Percentiles rank a stretch among this genome's conserved stretches.
Evolutionary conservation across 305 asterid species (phyloP).

Genomic region (Fraxinus angustifolia): DNA sequence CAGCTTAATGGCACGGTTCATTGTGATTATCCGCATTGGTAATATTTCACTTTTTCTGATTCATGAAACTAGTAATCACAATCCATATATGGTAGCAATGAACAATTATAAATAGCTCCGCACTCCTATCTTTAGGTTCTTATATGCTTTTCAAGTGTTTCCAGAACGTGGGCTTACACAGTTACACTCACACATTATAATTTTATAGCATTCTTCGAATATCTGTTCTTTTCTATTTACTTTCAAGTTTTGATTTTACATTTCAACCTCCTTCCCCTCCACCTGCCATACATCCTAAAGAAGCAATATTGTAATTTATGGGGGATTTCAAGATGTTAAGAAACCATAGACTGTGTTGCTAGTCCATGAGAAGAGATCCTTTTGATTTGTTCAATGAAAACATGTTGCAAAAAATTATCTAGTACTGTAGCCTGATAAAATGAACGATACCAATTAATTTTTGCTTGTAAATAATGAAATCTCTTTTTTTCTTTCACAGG

Average conservation of each 20-base stretch:
- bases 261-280: background rate
- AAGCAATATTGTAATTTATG: background rate
- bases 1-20: conserved; percentile 95
- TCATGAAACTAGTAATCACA: background rate
- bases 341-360: background rate
- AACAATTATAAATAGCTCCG: background rate
- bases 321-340: background rate
- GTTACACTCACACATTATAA: background rate
- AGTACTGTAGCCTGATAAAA: background rate
- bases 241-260: background rate
- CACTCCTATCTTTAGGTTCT: background rate
- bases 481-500: conserved; percentile 49
- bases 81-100: background rate
- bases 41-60: conserved; percentile 22
- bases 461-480: conserved; percentile 3
- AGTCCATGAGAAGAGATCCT: background rate
- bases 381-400: background rate
- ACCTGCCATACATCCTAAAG: background rate
- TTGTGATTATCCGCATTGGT: conserved; percentile 92
- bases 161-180: background rate
- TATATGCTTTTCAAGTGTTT: background rate
- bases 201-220: background rate
- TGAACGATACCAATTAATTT: background rate
- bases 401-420: background rate
- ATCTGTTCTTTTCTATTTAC: background rate